Evolutionary conservation across 1,139 yeast genomes (phyloP).

Genomic region (Hyphopichia pseudoburtonii): DNA sequence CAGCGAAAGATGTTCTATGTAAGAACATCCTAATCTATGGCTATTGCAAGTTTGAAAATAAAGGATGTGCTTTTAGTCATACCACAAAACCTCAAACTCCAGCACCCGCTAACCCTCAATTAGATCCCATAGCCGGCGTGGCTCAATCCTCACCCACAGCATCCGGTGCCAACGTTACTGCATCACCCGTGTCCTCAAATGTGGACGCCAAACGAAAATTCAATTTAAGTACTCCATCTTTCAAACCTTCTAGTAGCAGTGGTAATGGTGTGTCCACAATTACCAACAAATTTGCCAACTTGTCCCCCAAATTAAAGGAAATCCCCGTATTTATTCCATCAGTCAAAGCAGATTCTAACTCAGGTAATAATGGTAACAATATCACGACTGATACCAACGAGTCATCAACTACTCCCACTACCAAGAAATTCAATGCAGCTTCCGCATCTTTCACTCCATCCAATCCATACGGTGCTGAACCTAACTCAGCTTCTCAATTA

Average conservation of each 20-base stretch:
- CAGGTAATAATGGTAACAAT: not conserved
- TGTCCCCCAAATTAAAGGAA: slow-evolving; percentile 57
- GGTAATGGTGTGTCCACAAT: slow-evolving; percentile 17
- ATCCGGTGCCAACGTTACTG: slow-evolving; percentile 4
- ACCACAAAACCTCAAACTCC: slow-evolving; percentile 6
- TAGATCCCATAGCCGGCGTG: not conserved
- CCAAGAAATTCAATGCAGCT: slow-evolving; percentile 29
- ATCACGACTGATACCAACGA: not conserved
- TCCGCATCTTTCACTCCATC: slow-evolving; percentile 31
- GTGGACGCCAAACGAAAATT: slow-evolving; percentile 44
- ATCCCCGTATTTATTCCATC: slow-evolving; percentile 59
- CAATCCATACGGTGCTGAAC: not conserved
- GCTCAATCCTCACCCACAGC: slow-evolving; percentile 2
- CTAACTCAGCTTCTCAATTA: too few relatives aligned
- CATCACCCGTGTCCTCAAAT: not conserved
- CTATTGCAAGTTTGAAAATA: slow-evolving; percentile 83
- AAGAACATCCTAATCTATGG: slow-evolving; percentile 86
- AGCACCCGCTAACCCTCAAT: not conserved
- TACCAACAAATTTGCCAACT: slow-evolving; percentile 42
- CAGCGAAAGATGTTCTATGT: slow-evolving; percentile 80
- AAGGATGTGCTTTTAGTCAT: slow-evolving; percentile 86
- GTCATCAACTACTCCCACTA: slow-evolving; percentile 5
- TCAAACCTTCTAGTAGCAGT: slow-evolving; percentile 46
- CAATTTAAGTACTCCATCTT: slow-evolving; percentile 65
- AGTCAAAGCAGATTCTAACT: slow-evolving; percentile 5